Conservation (phyloP, 2,329 filamentous ascomycete genomes). For the Aspergillus fijiensis region DNA sequence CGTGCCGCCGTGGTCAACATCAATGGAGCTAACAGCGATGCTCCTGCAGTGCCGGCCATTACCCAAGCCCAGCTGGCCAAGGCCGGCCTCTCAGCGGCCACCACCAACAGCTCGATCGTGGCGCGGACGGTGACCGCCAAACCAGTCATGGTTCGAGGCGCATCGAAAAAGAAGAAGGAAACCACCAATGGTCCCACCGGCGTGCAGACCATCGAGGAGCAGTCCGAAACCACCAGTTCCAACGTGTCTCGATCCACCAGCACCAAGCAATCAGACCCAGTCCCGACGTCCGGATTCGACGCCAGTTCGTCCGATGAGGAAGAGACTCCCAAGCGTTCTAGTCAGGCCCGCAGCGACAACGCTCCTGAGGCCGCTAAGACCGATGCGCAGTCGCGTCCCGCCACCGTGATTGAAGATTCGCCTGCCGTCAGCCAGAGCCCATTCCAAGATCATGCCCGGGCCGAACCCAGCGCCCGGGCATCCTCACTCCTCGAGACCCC, state of each 20-base stretch:
- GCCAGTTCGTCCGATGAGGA: slow-evolving; percentile 36
- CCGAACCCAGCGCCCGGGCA: slow-evolving; percentile 21
- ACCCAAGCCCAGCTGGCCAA: slow-evolving; percentile 51
- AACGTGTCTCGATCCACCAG: slow-evolving; percentile 17
- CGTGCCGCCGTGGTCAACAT: slow-evolving; percentile 94
- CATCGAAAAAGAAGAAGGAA: slow-evolving; percentile 32
- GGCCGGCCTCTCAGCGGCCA: slow-evolving; percentile 34
- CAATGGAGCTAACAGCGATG: slow-evolving; percentile 56
- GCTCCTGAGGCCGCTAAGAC: slow-evolving; percentile 23
- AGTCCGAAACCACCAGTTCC: slow-evolving; percentile 14
- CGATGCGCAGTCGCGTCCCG: slow-evolving; percentile 20
- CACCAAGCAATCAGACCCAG: slow-evolving; percentile 19
- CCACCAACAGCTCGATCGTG: slow-evolving; percentile 44
- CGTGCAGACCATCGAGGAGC: slow-evolving; percentile 22
- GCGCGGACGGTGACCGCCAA: slow-evolving; percentile 45
- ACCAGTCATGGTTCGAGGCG: slow-evolving; percentile 46
- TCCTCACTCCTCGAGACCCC: slow-evolving; percentile 18
- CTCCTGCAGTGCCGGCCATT: slow-evolving; percentile 72
- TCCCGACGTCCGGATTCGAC: slow-evolving; percentile 34
- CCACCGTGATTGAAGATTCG: slow-evolving; percentile 32
- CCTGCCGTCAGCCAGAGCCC: slow-evolving; percentile 27
- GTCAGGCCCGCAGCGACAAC: slow-evolving; percentile 13
- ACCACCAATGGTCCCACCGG: slow-evolving; percentile 17
- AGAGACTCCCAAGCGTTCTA: slow-evolving; percentile 17
- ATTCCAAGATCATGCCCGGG: slow-evolving; percentile 30